phyloP scores from a whole-genome alignment of 306 rosid genomes.

The Ceratonia siliqua region DNA sequence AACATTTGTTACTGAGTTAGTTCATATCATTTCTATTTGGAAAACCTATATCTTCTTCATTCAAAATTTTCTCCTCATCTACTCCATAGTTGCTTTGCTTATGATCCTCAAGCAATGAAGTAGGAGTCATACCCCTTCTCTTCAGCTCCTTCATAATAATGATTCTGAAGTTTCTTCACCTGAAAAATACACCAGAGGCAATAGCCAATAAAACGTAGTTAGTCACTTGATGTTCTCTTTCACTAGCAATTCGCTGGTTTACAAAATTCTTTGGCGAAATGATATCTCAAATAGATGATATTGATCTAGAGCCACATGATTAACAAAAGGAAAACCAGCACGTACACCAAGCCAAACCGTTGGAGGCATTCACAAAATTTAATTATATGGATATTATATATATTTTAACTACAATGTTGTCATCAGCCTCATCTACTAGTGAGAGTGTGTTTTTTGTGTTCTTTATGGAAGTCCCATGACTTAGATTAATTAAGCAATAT shows the following conservation, averaged over 20 bases:
- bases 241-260: background rate
- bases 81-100: conserved; percentile 53
- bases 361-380: background rate
- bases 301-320: background rate
- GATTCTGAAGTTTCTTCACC: conserved; percentile 96
- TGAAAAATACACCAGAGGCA: conserved; percentile 37
- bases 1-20: too few relatives aligned
- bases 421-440: background rate
- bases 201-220: conserved; percentile 31
- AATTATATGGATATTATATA: background rate
- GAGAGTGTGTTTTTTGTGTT: background rate
- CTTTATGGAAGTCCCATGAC: background rate
- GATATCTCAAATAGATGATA: background rate
- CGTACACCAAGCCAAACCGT: background rate
- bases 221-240: background rate
- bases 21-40: conserved; percentile 59
- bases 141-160: conserved; percentile 88
- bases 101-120: conserved; percentile 85
- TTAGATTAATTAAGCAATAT: background rate
- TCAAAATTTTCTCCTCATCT: conserved; percentile 56
- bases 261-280: background rate
- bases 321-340: background rate
- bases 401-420: background rate
- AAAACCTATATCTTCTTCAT: conserved; percentile 61
- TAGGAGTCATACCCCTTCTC: conserved; percentile 92